These are phyloP conservation scores for Ophiostoma ips DNA, from an alignment of 2,329 filamentous ascomycete genomes.

Conservation along the genomic window DNA sequence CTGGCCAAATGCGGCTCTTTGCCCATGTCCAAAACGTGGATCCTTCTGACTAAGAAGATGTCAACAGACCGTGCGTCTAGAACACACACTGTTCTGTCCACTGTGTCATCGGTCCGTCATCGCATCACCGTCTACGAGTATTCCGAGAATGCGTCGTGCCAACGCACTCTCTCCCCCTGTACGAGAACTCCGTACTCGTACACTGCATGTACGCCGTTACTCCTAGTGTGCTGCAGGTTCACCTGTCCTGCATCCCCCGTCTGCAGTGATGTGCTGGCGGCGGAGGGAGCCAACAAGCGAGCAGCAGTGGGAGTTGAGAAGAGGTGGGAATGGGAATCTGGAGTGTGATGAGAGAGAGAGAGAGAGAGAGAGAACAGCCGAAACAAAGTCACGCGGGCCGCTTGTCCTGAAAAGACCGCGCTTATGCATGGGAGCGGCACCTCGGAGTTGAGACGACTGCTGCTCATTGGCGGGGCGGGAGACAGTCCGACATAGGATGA, in stretches of 20 bases:
- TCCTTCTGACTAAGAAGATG: neutral
- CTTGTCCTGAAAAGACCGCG: too few relatives aligned
- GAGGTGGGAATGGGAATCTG: neutral
- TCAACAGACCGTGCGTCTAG: neutral
- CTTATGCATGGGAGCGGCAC: neutral
- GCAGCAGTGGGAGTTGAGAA: neutral
- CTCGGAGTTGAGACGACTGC: neutral
- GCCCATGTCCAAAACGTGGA: neutral
- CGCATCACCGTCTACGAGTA: too few relatives aligned
- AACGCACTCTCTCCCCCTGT: too few relatives aligned
- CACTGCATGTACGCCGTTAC: too few relatives aligned
- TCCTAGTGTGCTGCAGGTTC: neutral
- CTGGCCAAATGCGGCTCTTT: neutral
- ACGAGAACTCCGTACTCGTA: too few relatives aligned
- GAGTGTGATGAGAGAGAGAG: too few relatives aligned
- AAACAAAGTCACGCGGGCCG: too few relatives aligned
- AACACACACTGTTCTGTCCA: too few relatives aligned
- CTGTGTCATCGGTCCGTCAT: too few relatives aligned
- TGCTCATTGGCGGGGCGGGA: neutral
- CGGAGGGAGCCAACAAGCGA: too few relatives aligned
- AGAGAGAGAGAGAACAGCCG: too few relatives aligned
- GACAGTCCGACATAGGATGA: neutral
- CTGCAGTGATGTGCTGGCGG: constrained; percentile 9
- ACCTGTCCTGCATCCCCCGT: constrained; percentile 3
- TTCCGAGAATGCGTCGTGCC: too few relatives aligned